A percentile compares a stretch with the other conserved stretches of the same genome.
These are phyloP conservation scores for Lentinula detonsa DNA, from an alignment of 768 basidiomycete genomes.

Conservation along the genomic window DNA sequence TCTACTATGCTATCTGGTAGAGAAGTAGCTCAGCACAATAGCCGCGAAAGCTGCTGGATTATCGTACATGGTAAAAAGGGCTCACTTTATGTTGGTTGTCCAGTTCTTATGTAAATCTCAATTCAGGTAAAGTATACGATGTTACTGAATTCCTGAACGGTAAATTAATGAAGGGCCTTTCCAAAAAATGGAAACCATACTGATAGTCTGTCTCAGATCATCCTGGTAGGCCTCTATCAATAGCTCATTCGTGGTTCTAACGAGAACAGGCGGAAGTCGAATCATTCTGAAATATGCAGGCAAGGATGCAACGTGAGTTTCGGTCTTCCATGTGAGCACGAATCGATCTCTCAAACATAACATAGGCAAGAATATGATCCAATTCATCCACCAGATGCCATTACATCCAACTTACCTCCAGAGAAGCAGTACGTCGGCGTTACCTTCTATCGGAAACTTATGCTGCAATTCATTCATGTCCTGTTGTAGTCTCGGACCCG, in stretches of 20 bases:
- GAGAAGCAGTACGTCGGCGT: conserved; percentile 66
- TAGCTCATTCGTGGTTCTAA: conserved; percentile 9
- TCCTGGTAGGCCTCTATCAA: conserved; percentile 37
- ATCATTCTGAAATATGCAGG: conserved; percentile 88
- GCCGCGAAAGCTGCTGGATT: conserved; percentile 69
- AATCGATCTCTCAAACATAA: background rate
- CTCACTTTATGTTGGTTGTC: background rate
- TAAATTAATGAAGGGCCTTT: conserved; percentile 19
- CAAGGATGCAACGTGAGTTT: conserved; percentile 78
- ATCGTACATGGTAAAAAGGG: conserved; percentile 64
- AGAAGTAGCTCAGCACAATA: conserved; percentile 50
- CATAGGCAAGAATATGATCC: conserved; percentile 74
- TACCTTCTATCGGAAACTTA: background rate
- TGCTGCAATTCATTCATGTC: background rate
- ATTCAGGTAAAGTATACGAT: conserved; percentile 65
- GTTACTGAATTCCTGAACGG: conserved; percentile 75
- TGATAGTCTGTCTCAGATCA: conserved; percentile 37
- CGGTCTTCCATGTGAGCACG: background rate
- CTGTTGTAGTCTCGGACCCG: conserved; percentile 52
- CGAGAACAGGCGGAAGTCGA: conserved; percentile 59
- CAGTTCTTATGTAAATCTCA: conserved; percentile 2
- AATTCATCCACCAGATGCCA: conserved; percentile 83
- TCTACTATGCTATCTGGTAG: conserved; percentile 31
- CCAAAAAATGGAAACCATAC: background rate
- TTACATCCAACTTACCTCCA: conserved; percentile 67